These are phyloP conservation scores for Agapanthus africanus DNA, from an alignment of 106 monocot species.

Conservation along the genomic window DNA sequence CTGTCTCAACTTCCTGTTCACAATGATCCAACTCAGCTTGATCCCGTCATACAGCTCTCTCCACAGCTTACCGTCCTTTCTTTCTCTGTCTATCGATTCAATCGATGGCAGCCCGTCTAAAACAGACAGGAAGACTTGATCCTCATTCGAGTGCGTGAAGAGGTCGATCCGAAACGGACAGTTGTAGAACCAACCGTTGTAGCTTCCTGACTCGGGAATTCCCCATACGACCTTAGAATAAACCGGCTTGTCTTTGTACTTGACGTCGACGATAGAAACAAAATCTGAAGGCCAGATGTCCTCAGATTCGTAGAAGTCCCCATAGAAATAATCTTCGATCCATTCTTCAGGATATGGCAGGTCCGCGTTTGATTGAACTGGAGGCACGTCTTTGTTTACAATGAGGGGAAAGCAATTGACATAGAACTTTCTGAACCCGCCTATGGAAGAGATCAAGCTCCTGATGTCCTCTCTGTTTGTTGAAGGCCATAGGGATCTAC, in stretches of 20 bases:
- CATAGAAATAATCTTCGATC: slow-evolving; percentile 35
- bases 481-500: slow-evolving; percentile 39
- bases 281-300: slow-evolving; percentile 35
- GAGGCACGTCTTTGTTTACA: slow-evolving; percentile 34
- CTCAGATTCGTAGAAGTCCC: slow-evolving; percentile 28
- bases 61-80: slow-evolving; percentile 48
- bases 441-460: slow-evolving; percentile 33
- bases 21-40: slow-evolving; percentile 45
- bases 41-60: slow-evolving; percentile 32
- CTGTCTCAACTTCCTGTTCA: slow-evolving; percentile 35
- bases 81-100: slow-evolving; percentile 33
- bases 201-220: slow-evolving; percentile 32
- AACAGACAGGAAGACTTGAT: slow-evolving; percentile 21
- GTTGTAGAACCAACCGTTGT: slow-evolving; percentile 41
- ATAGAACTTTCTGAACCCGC: slow-evolving; percentile 50
- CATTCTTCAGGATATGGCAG: slow-evolving; percentile 25
- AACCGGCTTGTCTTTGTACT: slow-evolving; percentile 30
- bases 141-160: slow-evolving; percentile 16
- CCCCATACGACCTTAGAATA: slow-evolving; percentile 44
- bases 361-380: slow-evolving; percentile 7
- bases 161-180: slow-evolving; percentile 42
- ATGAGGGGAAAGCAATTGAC: slow-evolving; percentile 46
- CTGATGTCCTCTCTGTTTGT: slow-evolving; percentile 35
- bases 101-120: slow-evolving; percentile 30
- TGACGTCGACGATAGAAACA: slow-evolving; percentile 35